A percentile compares a stretch with the other conserved stretches of the same genome.
phyloP scores from a whole-genome alignment of 139 green algal genomes.

The Chlamydomonas sp. region DNA sequence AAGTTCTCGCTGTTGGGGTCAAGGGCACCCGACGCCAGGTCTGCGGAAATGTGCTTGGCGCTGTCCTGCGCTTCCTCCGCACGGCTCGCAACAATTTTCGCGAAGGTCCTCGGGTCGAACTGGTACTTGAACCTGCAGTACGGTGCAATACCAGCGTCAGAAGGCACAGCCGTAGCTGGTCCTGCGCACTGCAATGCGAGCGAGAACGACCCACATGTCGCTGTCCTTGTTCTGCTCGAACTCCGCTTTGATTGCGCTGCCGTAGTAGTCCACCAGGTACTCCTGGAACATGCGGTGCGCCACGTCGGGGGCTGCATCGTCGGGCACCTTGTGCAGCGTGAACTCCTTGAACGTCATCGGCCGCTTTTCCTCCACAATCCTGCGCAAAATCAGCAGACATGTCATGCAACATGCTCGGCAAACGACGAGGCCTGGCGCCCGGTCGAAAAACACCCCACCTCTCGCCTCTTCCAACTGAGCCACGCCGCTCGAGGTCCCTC shows the following conservation, averaged over 20 bases:
- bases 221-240: slow-evolving; percentile 62
- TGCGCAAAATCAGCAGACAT: neutral
- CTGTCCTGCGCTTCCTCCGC: slow-evolving; percentile 54
- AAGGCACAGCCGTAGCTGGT: too few species aligned
- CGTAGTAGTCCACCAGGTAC: slow-evolving; percentile 79
- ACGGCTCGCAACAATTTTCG: slow-evolving; percentile 48
- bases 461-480: slow-evolving; percentile 17
- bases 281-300: slow-evolving; percentile 71
- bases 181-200: neutral
- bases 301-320: slow-evolving; percentile 69
- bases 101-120: slow-evolving; percentile 59
- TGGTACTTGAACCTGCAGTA: slow-evolving; percentile 25
- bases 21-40: slow-evolving; percentile 45
- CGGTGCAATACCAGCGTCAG: too few species aligned
- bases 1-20: slow-evolving; percentile 57
- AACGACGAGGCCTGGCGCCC: too few species aligned
- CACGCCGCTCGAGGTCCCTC: slow-evolving; percentile 24
- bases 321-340: slow-evolving; percentile 40
- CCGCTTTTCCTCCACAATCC: slow-evolving; percentile 32
- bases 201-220: slow-evolving; percentile 39
- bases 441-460: neutral
- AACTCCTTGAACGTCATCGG: slow-evolving; percentile 54
- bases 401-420: too few species aligned
- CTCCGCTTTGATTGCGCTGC: slow-evolving; percentile 63
- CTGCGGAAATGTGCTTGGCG: slow-evolving; percentile 50